Conservation (phyloP, 2,329 filamentous ascomycete genomes). For the Lojkania enalia region DNA sequence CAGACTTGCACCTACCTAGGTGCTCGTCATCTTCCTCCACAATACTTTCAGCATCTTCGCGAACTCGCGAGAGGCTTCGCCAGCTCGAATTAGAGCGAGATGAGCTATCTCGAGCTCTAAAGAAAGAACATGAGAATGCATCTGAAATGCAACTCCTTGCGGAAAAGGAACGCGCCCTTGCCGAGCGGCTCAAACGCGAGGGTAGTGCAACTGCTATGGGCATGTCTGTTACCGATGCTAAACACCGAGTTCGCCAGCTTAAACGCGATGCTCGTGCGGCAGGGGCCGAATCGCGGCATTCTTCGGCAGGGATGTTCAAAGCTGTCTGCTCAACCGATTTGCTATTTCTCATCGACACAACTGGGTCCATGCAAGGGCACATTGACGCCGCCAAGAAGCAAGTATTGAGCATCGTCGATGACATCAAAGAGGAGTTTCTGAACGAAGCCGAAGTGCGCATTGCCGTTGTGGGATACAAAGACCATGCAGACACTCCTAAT, state of each 20-base stretch:
- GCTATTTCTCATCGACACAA: slow-evolving; percentile 47
- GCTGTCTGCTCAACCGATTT: slow-evolving; percentile 42
- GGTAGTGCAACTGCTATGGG: background rate
- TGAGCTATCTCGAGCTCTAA: background rate
- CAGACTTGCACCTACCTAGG: background rate
- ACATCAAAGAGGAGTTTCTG: slow-evolving; percentile 38
- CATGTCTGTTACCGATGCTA: background rate
- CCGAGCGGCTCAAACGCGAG: background rate
- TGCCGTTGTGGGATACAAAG: slow-evolving; percentile 45
- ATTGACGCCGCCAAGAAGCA: slow-evolving; percentile 43
- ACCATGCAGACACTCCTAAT: slow-evolving; percentile 32
- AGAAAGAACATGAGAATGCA: background rate
- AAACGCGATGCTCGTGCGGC: slow-evolving; percentile 1
- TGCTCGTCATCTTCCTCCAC: background rate
- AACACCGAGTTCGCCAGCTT: background rate
- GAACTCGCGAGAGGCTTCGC: background rate
- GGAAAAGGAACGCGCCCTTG: background rate
- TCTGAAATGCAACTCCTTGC: background rate
- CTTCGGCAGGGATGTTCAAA: slow-evolving; percentile 37
- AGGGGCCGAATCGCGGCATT: slow-evolving; percentile 10
- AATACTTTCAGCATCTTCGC: background rate
- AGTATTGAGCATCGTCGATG: slow-evolving; percentile 39
- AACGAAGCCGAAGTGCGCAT: slow-evolving; percentile 42
- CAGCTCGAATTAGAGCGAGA: background rate
- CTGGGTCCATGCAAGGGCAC: slow-evolving; percentile 37